Conservation (phyloP, 306 rosid species). For the Abrus pulchellus region DNA sequence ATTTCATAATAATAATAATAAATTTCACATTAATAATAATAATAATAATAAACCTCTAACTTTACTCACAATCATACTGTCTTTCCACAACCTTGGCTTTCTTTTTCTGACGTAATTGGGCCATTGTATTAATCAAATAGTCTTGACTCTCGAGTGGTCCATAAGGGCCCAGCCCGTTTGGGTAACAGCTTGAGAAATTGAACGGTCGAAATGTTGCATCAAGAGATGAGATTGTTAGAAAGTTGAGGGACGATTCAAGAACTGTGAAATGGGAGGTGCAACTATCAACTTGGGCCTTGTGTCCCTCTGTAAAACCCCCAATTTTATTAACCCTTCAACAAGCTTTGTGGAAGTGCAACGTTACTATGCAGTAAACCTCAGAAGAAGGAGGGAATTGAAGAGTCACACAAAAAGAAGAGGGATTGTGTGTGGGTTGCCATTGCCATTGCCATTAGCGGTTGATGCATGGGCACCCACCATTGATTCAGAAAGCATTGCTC, state of each 20-base stretch:
- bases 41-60: too few species aligned
- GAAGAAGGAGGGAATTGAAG: constrained; percentile 33
- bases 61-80: too few species aligned
- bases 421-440: constrained; percentile 58
- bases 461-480: constrained; percentile 95
- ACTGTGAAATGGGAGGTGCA: constrained; percentile 39
- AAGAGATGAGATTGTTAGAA: constrained; percentile 12
- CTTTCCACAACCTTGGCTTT: too few species aligned
- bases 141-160: background rate
- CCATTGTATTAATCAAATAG: too few species aligned
- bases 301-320: constrained; percentile 51
- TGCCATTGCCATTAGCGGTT: constrained; percentile 67
- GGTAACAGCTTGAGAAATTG: background rate
- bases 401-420: constrained; percentile 46
- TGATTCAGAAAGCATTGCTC: constrained; percentile 87
- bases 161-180: background rate
- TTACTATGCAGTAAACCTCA: background rate
- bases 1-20: too few species aligned
- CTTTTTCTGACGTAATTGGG: too few species aligned
- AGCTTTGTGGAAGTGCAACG: background rate
- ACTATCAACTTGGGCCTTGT: constrained; percentile 19
- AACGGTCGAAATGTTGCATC: background rate
- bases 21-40: too few species aligned
- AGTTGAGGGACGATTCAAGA: background rate
- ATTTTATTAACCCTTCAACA: constrained; percentile 37